These are phyloP conservation scores for Brassica nigra DNA, from an alignment of 345 rosid genomes.

Conservation along the genomic window DNA sequence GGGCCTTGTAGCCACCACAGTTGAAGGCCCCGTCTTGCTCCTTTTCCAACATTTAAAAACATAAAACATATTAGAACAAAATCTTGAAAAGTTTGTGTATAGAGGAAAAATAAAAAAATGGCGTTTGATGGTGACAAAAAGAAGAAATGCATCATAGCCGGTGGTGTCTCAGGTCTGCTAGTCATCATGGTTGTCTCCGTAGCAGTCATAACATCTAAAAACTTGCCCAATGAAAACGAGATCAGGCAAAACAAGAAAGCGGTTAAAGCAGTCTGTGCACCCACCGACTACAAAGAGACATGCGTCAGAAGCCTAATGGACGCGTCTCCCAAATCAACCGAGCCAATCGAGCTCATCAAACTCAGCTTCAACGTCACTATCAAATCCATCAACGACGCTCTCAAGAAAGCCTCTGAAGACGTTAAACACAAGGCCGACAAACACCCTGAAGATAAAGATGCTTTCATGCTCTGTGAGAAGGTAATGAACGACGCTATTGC, in stretches of 20 bases:
- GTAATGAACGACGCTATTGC: constrained; percentile 57
- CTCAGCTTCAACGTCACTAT: constrained; percentile 52
- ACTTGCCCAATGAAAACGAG: background rate
- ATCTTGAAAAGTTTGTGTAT: background rate
- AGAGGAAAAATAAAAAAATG: constrained; percentile 5
- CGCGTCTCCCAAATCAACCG: constrained; percentile 50
- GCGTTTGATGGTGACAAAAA: constrained; percentile 27
- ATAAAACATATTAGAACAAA: background rate
- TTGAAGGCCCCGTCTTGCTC: constrained; percentile 25
- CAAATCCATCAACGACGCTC: constrained; percentile 41
- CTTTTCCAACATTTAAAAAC: background rate
- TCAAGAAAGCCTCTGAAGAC: constrained; percentile 44
- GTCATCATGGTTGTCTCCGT: constrained; percentile 69
- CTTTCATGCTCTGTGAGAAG: constrained; percentile 55
- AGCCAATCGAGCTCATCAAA: constrained; percentile 61
- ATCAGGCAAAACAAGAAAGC: constrained; percentile 47
- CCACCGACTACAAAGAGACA: constrained; percentile 56
- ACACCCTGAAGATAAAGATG: constrained; percentile 54
- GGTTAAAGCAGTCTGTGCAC: constrained; percentile 58
- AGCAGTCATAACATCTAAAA: constrained; percentile 39
- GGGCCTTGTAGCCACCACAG: constrained; percentile 39
- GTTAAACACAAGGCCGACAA: constrained; percentile 46
- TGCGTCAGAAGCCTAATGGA: constrained; percentile 51
- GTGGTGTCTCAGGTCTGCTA: constrained; percentile 52
- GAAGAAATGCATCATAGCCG: constrained; percentile 49